Percentiles rank a stretch among this genome's conserved stretches.
Evolutionary conservation across 768 basidiomycete species (phyloP).

Genomic region (Pisolithus microcarpus): DNA sequence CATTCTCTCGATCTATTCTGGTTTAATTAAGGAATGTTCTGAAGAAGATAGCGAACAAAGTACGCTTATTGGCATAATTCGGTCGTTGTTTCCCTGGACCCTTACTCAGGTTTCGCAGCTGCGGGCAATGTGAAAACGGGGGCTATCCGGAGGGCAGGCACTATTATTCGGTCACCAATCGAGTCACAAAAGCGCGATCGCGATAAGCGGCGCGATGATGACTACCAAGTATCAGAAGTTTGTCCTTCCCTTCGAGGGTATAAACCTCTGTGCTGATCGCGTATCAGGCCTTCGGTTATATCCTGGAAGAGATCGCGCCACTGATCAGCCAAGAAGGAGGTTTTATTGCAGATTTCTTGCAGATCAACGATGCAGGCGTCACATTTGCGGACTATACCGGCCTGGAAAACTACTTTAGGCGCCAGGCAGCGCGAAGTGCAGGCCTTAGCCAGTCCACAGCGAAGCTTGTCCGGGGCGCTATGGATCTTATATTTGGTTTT

Average conservation of each 20-base stretch:
- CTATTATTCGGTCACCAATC: slow-evolving; percentile 72
- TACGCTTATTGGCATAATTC: slow-evolving; percentile 21
- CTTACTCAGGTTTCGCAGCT: slow-evolving; percentile 35
- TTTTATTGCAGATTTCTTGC: slow-evolving; percentile 87
- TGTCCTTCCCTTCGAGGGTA: slow-evolving; percentile 8
- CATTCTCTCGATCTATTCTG: slow-evolving; percentile 52
- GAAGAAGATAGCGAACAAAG: slow-evolving; percentile 76
- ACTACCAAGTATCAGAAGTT: slow-evolving; percentile 69
- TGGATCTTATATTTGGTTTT: slow-evolving; percentile 96
- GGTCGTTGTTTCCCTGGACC: background rate
- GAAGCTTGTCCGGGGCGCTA: slow-evolving; percentile 79
- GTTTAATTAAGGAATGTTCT: slow-evolving; percentile 53
- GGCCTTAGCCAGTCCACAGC: slow-evolving; percentile 60
- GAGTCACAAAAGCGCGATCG: slow-evolving; percentile 42
- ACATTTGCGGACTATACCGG: slow-evolving; percentile 96
- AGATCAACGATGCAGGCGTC: slow-evolving; percentile 79
- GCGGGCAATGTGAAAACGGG: slow-evolving; percentile 38
- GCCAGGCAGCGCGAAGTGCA: slow-evolving; percentile 75
- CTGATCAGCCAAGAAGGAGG: slow-evolving; percentile 78
- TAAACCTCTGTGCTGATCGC: background rate
- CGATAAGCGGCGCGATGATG: slow-evolving; percentile 47
- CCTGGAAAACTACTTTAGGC: slow-evolving; percentile 87
- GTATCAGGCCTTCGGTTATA: slow-evolving; percentile 61
- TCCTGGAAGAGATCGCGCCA: slow-evolving; percentile 69
- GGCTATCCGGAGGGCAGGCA: slow-evolving; percentile 76